Base-by-base conservation (phyloP, 2,329 filamentous ascomycete genomes). In the Exophiala phaeomuriformis region DNA sequence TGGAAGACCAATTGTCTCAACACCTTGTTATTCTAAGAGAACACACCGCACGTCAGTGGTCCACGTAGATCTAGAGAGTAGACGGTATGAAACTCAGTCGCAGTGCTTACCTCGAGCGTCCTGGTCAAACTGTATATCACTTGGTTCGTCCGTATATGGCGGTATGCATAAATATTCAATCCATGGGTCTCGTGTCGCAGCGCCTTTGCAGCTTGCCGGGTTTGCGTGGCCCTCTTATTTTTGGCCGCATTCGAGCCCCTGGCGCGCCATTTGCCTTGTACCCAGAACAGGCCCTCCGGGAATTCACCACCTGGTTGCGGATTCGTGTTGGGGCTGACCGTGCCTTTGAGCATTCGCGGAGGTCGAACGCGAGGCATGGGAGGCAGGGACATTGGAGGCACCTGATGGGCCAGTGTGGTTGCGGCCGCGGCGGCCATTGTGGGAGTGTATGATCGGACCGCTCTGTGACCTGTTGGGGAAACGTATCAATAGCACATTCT, bases 161-260 rank as follows among this genome's bases (percentile, higher is more conserved):
- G 75, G 69, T 82, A 85, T 64, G 78, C 75, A 67, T 80, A 84
- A 64, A 85, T 82, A 67, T 81, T 75, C 63, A 77, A 73, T 55
- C 81, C 81, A 60, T 79, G 76, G 3, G 67, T 68, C 51, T 76
- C 61, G 51, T 72, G 70, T 50, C 72, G 70, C 56, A 77, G 65
- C 31, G 75, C 73, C 65, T 73, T 74, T 56, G 67, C 66, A 62
- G 72, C 64, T 62, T 71, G 68, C 39, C 63, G 64, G 27, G 66
- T 65, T 55, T 75, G 71, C 44, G 67, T 67, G 12, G 55, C 58
- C 56, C 66, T 64, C 48, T 68, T 66, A 55, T 68, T 60, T 60
- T 69, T 69, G 60, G 67, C 71, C n/a, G 73, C 72, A 63, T 70
- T 72, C 1, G 73, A 75, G 36, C 62, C 63, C 31, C 64, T 63